Evolutionary conservation across 2,329 filamentous ascomycete species (phyloP).

Genomic region (Gnomoniopsis smithogilvyi): DNA sequence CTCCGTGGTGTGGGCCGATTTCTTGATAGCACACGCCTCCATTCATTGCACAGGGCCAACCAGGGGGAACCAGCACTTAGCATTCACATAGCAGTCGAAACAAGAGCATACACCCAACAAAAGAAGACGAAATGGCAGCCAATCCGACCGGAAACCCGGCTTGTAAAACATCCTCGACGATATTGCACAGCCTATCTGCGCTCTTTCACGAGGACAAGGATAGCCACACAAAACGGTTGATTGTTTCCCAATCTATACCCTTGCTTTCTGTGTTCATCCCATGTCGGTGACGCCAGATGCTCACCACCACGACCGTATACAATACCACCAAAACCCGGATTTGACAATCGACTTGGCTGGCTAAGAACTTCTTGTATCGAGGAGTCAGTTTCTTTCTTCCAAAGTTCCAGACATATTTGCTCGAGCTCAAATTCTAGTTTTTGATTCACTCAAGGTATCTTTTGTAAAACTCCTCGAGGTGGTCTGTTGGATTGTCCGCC

Average conservation of each 20-base stretch:
- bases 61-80: neutral
- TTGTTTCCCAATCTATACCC: neutral
- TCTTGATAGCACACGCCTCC: neutral
- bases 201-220: neutral
- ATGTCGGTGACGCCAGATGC: conserved; percentile 3
- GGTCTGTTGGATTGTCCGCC: neutral
- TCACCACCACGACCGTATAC: neutral
- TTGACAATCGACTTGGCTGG: too few relatives aligned
- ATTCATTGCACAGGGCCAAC: neutral
- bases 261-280: neutral
- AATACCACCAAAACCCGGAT: neutral
- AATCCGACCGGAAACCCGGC: too few relatives aligned
- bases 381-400: neutral
- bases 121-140: too few relatives aligned
- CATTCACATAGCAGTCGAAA: neutral
- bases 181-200: neutral
- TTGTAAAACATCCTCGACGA: too few relatives aligned
- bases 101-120: too few relatives aligned
- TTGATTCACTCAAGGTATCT: too few relatives aligned
- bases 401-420: too few relatives aligned
- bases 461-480: too few relatives aligned
- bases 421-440: too few relatives aligned
- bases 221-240: neutral
- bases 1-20: conserved; percentile 1
- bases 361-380: neutral